Conservation (phyloP, 805 yeast genomes). For the Candida quercuum region DNA sequence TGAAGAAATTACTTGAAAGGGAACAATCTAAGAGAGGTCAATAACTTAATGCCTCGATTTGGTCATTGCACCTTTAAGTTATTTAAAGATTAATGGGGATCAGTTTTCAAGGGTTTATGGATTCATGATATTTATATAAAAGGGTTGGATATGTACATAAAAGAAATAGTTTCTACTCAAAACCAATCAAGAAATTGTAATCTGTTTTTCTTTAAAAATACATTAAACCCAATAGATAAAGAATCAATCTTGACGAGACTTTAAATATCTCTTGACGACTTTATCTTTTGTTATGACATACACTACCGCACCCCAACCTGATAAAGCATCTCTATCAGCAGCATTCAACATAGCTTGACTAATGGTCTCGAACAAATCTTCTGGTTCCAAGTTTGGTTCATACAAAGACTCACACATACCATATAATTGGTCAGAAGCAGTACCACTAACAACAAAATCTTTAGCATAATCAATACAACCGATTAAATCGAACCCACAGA, state of each 20-base stretch:
- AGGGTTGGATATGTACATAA: neutral
- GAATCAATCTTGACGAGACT: conserved; percentile 85
- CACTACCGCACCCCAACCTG: conserved; percentile 98
- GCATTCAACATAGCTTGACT: conserved; percentile 92
- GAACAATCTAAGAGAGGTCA: conserved; percentile 35
- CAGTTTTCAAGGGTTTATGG: neutral
- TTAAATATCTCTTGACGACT: conserved; percentile 80
- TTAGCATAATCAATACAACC: conserved; percentile 95
- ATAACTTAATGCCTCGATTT: conserved; percentile 5
- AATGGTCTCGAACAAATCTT: conserved; percentile 91
- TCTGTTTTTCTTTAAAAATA: neutral
- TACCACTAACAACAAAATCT: conserved; percentile 93
- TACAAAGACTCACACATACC: conserved; percentile 98
- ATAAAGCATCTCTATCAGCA: conserved; percentile 93
- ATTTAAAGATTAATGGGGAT: neutral
- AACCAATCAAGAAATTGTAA: too few species aligned
- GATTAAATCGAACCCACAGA: conserved; percentile 93
- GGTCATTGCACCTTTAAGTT: too few species aligned
- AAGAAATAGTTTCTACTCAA: too few species aligned
- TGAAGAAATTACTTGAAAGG: conserved; percentile 58
- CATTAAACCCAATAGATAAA: neutral
- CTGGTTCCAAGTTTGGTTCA: conserved; percentile 91
- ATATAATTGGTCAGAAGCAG: conserved; percentile 92
- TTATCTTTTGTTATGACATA: conserved; percentile 89
- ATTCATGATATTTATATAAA: too few species aligned